Conservation (phyloP, 495 filamentous ascomycete species). For the Neurospora sublineolata region DNA sequence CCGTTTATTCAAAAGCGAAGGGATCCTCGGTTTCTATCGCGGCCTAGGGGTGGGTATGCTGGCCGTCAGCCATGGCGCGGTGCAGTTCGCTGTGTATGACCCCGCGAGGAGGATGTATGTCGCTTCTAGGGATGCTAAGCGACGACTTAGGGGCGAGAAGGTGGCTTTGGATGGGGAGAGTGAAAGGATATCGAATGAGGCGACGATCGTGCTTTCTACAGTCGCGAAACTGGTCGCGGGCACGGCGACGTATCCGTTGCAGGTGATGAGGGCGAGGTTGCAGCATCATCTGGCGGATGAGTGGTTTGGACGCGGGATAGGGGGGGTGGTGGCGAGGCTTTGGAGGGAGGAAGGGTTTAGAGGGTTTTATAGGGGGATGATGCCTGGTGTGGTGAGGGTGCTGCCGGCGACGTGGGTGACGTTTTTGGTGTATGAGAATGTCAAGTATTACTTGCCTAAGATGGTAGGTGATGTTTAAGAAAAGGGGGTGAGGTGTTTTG, state of each 20-base stretch:
- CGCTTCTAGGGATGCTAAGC: slow-evolving; percentile 20
- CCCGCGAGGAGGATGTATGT: slow-evolving; percentile 54
- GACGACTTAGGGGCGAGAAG: background rate
- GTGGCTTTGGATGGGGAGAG: background rate
- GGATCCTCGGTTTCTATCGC: slow-evolving; percentile 67
- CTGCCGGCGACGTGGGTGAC: slow-evolving; percentile 93
- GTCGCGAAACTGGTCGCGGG: slow-evolving; percentile 82
- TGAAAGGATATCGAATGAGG: slow-evolving; percentile 53
- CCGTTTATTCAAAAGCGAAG: slow-evolving; percentile 56
- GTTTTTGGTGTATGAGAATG: slow-evolving; percentile 97
- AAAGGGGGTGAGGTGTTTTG: background rate
- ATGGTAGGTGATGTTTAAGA: slow-evolving; percentile 11
- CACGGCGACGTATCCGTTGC: slow-evolving; percentile 82
- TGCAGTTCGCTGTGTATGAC: slow-evolving; percentile 96
- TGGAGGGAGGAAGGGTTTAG: slow-evolving; percentile 66
- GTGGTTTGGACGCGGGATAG: slow-evolving; percentile 53
- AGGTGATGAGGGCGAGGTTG: slow-evolving; percentile 75
- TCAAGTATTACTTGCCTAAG: slow-evolving; percentile 52
- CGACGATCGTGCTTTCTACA: slow-evolving; percentile 66
- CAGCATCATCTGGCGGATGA: slow-evolving; percentile 74
- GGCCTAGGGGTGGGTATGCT: slow-evolving; percentile 73
- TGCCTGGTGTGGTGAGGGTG: slow-evolving; percentile 78
- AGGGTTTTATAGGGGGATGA: slow-evolving; percentile 88
- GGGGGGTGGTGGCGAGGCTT: slow-evolving; percentile 60
- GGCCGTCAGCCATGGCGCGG: slow-evolving; percentile 86